Evolutionary conservation across 257 asterid species (phyloP), one percentile per base, ranked within the genome.

Genomic region (Solanum chaucha): DNA sequence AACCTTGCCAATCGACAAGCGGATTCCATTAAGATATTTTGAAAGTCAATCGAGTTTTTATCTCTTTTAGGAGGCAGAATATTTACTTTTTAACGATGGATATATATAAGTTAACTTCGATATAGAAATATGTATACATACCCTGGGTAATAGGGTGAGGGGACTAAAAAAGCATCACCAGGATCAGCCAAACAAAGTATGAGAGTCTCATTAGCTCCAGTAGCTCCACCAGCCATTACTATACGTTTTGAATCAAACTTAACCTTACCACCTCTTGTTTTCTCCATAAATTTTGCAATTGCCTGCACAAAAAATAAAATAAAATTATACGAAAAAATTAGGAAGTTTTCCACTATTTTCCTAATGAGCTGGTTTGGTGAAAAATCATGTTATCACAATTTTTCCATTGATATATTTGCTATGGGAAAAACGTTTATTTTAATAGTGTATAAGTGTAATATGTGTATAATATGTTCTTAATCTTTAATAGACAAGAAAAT

Each of bases 101-200:
- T 12, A n/a, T 38, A 75, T 13, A n/a, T 77, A 77, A 73, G 19
- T 77, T n/a, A 41, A 44, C 5, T 19, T 35, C 0, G 2, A 72
- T 72, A 11, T 12, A 11, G 0, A 67, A 13, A 68, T 3, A 40
- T 77, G 5, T 10, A 17, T 26, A 80, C 94, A 86, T 90, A 96
- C 98, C 90, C 99, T 4, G 98, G 94, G 88, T 96, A 96, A 86
- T 95, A 96, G 72, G 99, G 98, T 1, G 99, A 48, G 0, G 98
- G 97, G 82, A 94, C 92, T 85, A 96, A 84, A 51, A 96, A 93
- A 0, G 88, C 99, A 44, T 96, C 99, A 7, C 96, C 99, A 5
- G 85, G 93, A 87, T 95, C 86, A 9, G 98, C 99, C 92, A 95
- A 87, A 85, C 96, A 94, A 89, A 91, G 93, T 87, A 92, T 92